Evolutionary conservation across 805 yeast genomes (phyloP).

Genomic region (Cyberlindnera galapagoensis): DNA sequence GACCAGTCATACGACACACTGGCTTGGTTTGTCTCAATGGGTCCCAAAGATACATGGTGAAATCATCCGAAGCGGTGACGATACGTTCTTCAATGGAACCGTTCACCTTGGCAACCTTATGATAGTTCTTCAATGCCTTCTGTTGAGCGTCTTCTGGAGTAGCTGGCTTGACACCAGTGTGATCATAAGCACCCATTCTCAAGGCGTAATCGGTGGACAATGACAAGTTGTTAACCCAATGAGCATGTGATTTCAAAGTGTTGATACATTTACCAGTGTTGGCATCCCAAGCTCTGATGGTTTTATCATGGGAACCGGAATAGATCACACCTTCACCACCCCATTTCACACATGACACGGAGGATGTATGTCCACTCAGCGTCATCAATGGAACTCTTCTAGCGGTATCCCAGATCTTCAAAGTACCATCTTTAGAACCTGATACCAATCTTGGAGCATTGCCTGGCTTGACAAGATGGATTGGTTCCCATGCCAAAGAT

Average conservation of each 20-base stretch:
- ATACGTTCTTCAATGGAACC: constrained; percentile 73
- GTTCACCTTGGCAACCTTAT: constrained; percentile 48
- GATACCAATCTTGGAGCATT: constrained; percentile 68
- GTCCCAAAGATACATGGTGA: constrained; percentile 97
- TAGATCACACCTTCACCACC: constrained; percentile 82
- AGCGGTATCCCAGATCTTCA: constrained; percentile 83
- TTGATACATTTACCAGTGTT: constrained; percentile 70
- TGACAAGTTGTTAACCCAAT: constrained; percentile 95
- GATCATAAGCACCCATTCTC: constrained; percentile 85
- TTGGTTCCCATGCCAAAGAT: constrained; percentile 89
- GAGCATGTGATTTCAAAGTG: constrained; percentile 84
- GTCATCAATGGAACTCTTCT: constrained; percentile 60
- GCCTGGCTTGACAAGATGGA: constrained; percentile 68
- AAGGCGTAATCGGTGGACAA: constrained; percentile 85
- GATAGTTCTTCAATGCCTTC: constrained; percentile 46
- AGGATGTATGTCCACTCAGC: constrained; percentile 79
- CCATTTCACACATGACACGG: constrained; percentile 97
- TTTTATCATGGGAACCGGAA: constrained; percentile 90
- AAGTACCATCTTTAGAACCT: constrained; percentile 87
- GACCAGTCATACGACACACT: constrained; percentile 91
- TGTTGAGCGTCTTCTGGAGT: constrained; percentile 39
- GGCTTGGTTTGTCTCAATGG: constrained; percentile 80
- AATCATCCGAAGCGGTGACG: constrained; percentile 95
- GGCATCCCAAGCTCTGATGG: constrained; percentile 88
- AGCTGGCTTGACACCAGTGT: constrained; percentile 42